Base-by-base conservation (phyloP, 768 basidiomycete genomes). In the Saitozyma podzolica region DNA sequence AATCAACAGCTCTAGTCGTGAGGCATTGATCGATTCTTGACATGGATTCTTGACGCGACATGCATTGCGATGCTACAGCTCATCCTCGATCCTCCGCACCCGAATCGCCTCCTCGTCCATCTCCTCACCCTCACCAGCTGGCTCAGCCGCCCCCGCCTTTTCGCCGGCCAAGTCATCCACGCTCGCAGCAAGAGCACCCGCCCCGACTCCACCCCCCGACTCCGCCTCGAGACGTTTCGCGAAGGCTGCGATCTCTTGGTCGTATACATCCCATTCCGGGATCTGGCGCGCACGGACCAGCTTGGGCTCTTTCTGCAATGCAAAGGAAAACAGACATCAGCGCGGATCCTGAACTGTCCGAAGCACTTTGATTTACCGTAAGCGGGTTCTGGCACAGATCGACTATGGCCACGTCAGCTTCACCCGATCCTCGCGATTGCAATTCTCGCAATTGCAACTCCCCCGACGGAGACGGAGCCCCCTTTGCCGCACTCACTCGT, bases 211-310 rank as follows among this genome's bases (percentile, higher is more conserved):
- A 40, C 50, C 37, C 13, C 59, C 65, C 41, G 59, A 52, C n/a
- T 47, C 13, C n/a, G 11, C 45, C 45, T 11, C 45, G 6, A 70
- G 14, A 56, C 85, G 83, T 29, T 85, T 84, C 0, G 90, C 88
- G 64, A 99, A 91, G 37, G 81, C 83, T 1, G 94, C 88, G 56
- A 98, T 93, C 80, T 99, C 93, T 6, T 82, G 74, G 77, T 99
- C 95, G 74, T 97, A 98, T 54, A 86, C 85, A 65, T 95, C 92
- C 96, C 96, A 99, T 76, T 98, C 96, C 0, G 96, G 95, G 56
- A 98, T 96, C 71, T 92, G 87, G 43, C 94, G 86, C 4, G 96
- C 96, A 20, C 96, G 86, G 4, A 88, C 85, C 6, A 98, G 84
- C 78, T 98, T 99, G 6, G 94, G 94, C 75, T 98, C 96, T 87